A percentile compares a stretch with the other conserved stretches of the same genome.
These are phyloP conservation scores for Arachnomyces sp. DNA, from an alignment of 2,329 filamentous ascomycete genomes.

Conservation along the genomic window DNA sequence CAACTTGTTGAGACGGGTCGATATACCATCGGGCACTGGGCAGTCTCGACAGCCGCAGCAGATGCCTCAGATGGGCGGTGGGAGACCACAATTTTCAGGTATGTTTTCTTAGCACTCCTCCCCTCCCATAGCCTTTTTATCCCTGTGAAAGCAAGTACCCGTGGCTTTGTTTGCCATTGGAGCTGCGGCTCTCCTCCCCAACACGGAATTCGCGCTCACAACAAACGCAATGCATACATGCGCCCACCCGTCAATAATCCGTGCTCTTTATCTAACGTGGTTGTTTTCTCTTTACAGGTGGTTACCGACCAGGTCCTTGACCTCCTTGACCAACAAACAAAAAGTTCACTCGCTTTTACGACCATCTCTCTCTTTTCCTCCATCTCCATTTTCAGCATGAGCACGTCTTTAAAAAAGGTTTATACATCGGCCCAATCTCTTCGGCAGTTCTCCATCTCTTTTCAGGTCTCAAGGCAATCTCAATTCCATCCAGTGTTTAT, in stretches of 20 bases:
- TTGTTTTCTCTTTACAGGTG: constrained; percentile 2
- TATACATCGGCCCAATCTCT: no score
- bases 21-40: constrained; percentile 49
- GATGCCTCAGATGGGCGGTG: constrained; percentile 22
- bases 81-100: constrained; percentile 27
- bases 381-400: no score
- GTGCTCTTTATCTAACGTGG: not conserved
- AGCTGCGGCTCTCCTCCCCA: not conserved
- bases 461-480: no score
- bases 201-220: no score
- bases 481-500: no score
- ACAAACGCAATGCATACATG: no score
- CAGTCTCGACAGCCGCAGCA: constrained; percentile 30
- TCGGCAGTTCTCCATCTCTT: no score
- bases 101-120: constrained; percentile 12
- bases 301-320: constrained; percentile 6
- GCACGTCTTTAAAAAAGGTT: no score
- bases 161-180: no score
- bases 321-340: not conserved
- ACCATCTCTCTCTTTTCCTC: no score
- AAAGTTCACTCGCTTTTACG: no score
- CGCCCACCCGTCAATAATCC: no score
- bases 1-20: constrained; percentile 59
- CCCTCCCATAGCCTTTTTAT: not conserved
- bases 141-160: not conserved